Evolutionary conservation across 305 asterid genomes (phyloP), one percentile per base, ranked within the genome.

Genomic region (Rubia balearica): DNA sequence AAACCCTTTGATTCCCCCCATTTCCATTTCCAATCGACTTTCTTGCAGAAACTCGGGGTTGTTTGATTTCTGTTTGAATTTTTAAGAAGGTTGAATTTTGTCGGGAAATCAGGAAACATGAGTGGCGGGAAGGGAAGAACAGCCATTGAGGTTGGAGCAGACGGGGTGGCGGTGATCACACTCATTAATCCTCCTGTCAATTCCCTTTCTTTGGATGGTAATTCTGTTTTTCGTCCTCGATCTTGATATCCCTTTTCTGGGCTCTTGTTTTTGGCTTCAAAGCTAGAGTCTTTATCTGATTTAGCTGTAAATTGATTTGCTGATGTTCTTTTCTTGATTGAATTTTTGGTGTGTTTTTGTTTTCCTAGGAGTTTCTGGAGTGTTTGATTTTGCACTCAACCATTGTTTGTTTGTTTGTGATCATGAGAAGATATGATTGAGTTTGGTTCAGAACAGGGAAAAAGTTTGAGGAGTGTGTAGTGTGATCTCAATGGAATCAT

Each of bases 171-270:
- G 62, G 74, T 93, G 80, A 82, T 93, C 85, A 91, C 97, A 80
- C 84, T 93, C 86, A 80, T 91, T 80, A 93, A 93, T 79, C 98
- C 97, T 49, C 98, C 98, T 56, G 96, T 94, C 68, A 94, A 94
- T 87, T 94, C 97, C 65, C 96, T 94, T 33, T 87, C 98, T 3
- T 82, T 91, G 55, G 98, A 94, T 71, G 96, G 98, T 94, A 92
- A 49, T 65, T 6, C 0, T 6, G 11, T 30, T 19, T 19, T 64
- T 22, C 12, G 7, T 33, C 63, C 71, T 30, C 36, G 83, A 75
- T 83, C 81, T 66, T 12, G 36, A 17, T 11, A 27, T 48, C 59
- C 67, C 59, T 14, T 7, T 78, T 61, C 46, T 17, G 3, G 5
- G 16, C 14, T 21, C 49, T 56, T 75, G 17, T 5, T 33, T 46